Evolutionary conservation across 768 basidiomycete genomes (phyloP).

Genomic region (Paxillus involutus): DNA sequence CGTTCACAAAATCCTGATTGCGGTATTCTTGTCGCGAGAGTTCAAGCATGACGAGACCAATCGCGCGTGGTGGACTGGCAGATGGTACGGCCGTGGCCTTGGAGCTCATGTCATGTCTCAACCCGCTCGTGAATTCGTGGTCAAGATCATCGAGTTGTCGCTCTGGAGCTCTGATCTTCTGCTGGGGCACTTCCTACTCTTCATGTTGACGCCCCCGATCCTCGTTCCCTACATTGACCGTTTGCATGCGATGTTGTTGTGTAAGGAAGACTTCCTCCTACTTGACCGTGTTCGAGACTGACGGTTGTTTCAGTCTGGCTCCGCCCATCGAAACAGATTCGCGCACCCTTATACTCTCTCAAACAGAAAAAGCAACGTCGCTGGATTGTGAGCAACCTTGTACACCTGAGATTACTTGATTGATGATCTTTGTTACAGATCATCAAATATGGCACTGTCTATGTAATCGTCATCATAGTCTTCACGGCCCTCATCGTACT

Average conservation of each 20-base stretch:
- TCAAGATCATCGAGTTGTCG: conserved; percentile 96
- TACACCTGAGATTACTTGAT: not conserved
- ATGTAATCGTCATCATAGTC: conserved; percentile 60
- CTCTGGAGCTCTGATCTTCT: conserved; percentile 95
- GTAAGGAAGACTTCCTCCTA: conserved; percentile 48
- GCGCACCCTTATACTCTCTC: conserved; percentile 85
- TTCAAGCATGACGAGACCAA: conserved; percentile 99
- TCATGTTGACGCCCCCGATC: conserved; percentile 87
- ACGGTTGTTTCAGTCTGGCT: conserved; percentile 74
- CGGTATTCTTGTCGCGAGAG: conserved; percentile 93
- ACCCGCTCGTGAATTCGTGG: conserved; percentile 94
- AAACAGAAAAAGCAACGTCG: conserved; percentile 89
- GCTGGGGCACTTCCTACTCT: conserved; percentile 81
- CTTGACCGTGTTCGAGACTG: conserved; percentile 8
- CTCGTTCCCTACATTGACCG: conserved; percentile 91
- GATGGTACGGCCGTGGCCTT: conserved; percentile 95
- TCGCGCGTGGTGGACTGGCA: conserved; percentile 98
- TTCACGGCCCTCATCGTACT: conserved; percentile 78
- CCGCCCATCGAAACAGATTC: conserved; percentile 90
- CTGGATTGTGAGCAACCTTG: conserved; percentile 66
- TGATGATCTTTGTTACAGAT: conserved; percentile 45
- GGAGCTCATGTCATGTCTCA: conserved; percentile 94
- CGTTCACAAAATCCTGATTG: conserved; percentile 90
- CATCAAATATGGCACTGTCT: conserved; percentile 81
- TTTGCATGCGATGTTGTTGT: conserved; percentile 86